Evolutionary conservation across 140 eudicot species (phyloP).

Genomic region (Bidens hawaiensis): DNA sequence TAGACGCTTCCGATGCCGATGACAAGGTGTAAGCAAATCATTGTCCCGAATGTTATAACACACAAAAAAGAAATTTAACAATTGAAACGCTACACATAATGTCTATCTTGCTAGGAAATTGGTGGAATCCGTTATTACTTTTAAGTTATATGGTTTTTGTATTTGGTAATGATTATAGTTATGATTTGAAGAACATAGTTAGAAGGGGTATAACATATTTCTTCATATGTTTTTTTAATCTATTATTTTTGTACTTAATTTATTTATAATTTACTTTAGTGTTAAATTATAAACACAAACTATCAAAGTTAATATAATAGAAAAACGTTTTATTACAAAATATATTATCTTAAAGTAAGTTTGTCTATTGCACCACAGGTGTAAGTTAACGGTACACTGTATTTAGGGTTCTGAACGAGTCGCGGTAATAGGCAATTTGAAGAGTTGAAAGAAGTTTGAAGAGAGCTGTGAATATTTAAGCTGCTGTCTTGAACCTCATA

Average conservation of each 20-base stretch:
- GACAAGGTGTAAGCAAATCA: conserved; percentile 27
- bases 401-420: no score
- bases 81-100: conserved; percentile 7
- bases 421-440: no score
- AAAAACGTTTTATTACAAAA: no score
- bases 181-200: conserved; percentile 19
- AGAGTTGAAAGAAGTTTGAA: no score
- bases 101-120: conserved; percentile 13
- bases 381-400: no score
- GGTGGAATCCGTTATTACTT: conserved; percentile 5
- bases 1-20: conserved; percentile 18
- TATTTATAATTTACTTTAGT: background rate
- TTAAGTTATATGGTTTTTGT: conserved; percentile 30
- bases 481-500: no score
- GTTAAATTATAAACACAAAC: background rate
- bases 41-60: conserved; percentile 1
- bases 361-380: no score
- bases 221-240: background rate
- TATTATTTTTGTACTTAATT: no score
- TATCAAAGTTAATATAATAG: no score
- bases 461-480: no score
- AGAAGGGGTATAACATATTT: background rate
- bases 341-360: no score
- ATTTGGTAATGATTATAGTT: conserved; percentile 24
- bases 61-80: conserved; percentile 1